Evolutionary conservation across 306 rosid species (phyloP).

Genomic region (Gillenia trifoliata): DNA sequence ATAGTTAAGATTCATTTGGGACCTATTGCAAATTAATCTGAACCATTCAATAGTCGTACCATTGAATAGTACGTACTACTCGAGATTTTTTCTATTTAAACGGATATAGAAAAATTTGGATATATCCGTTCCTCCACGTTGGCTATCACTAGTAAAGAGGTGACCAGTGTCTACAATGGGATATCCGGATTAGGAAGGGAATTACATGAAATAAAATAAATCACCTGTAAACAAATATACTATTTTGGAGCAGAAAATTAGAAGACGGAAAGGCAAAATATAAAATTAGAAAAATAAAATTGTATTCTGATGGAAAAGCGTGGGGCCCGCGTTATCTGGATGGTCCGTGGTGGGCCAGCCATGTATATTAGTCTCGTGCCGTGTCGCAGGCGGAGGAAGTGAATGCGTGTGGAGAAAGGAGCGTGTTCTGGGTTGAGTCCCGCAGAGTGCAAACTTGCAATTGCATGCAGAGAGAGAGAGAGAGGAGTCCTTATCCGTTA

Average conservation of each 20-base stretch:
- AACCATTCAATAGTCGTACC: too few species aligned
- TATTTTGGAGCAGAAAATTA: background rate
- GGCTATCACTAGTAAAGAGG: background rate
- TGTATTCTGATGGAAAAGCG: background rate
- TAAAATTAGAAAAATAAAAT: background rate
- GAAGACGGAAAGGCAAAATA: background rate
- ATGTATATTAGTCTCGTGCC: background rate
- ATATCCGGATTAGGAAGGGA: background rate
- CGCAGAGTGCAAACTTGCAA: too few species aligned
- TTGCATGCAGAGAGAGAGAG: background rate
- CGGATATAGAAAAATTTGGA: too few species aligned
- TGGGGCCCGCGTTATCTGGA: constrained; percentile 15
- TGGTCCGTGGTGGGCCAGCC: background rate
- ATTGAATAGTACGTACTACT: too few species aligned
- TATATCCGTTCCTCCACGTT: background rate
- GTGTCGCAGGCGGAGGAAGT: background rate
- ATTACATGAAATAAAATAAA: background rate
- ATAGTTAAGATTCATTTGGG: too few species aligned
- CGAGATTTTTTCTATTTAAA: too few species aligned
- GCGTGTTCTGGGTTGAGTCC: too few species aligned
- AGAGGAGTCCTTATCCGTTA: constrained; percentile 29
- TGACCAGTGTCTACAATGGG: background rate
- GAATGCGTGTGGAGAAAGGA: too few species aligned
- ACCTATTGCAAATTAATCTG: too few species aligned
- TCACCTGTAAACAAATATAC: background rate